Evolutionary conservation across 768 basidiomycete species (phyloP), one percentile per base, ranked within the genome.

Genomic region (Podaxis carcinomalis): DNA sequence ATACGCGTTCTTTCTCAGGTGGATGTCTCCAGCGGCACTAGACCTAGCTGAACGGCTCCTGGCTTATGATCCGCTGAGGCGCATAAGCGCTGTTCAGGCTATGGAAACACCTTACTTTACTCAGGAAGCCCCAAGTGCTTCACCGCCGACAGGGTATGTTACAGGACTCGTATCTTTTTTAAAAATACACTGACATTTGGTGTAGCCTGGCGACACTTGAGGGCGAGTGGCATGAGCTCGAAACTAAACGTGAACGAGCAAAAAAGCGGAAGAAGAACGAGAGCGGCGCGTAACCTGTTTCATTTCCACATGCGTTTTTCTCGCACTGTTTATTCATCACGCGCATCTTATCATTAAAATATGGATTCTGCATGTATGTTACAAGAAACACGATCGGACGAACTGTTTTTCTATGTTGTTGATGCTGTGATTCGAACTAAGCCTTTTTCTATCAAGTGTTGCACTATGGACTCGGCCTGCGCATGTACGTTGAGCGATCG

Each of bases 211-310:
- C 89, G 11, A 82, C 82, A 11, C 74, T 97, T 44, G 86, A 93
- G 70, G 96, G 97, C 49, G 97, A 98, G 72, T 98, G 95, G 92
- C 97, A 99, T 73, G 97, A 99, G 73, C 80, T 95, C 64, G 95
- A 98, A 72, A 92, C 93, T 11, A 99, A 98, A 73, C 82, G 88
- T 59, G 94, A 98, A 76, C 83, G 93, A 42, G 88, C 89, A 61
- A 91, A 86, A 76, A 89, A 90, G 74, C 80, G 85, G 71, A 83
- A 83, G 76, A 89, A 83, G 80, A 79, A 80, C 64, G 89, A 86
- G 73, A 74, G 67, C 63, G 61, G 59, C 39, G 59, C 59, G 50
- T 61, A 54, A 37, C 21, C 44, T 13, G 14, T 53, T 32, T 36
- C n/a, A 21, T 35, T 23, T 37, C 50, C 32, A 39, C 49, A 13